phyloP scores from a whole-genome alignment of 768 basidiomycete species.

The Leccinum disarticulatum region DNA sequence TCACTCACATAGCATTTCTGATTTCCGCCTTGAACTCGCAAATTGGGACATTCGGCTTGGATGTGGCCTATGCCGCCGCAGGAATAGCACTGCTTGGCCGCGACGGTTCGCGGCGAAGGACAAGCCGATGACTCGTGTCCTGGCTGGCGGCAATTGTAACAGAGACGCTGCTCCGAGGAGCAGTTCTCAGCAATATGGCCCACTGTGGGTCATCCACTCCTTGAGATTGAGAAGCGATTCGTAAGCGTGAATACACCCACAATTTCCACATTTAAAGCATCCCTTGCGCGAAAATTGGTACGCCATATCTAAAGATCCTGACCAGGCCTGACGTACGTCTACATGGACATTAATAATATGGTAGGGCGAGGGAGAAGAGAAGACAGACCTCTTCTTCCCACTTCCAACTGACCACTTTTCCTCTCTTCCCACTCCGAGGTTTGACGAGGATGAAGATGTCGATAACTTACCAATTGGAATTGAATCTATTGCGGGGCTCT shows the following conservation, averaged over 20 bases:
- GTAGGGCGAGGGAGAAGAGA: slow-evolving; percentile 6
- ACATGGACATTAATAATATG: slow-evolving; percentile 20
- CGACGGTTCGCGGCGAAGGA: slow-evolving; percentile 76
- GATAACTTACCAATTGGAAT: slow-evolving; percentile 29
- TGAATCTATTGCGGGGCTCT: slow-evolving; percentile 6
- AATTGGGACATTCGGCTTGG: slow-evolving; percentile 81
- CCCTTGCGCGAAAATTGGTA: slow-evolving; percentile 84
- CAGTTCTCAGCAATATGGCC: slow-evolving; percentile 94
- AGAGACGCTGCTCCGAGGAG: slow-evolving; percentile 82
- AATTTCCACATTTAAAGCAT: slow-evolving; percentile 92
- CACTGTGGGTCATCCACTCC: slow-evolving; percentile 46
- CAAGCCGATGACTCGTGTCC: slow-evolving; percentile 91
- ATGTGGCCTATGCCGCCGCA: slow-evolving; percentile 93
- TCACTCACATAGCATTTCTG: slow-evolving; percentile 82
- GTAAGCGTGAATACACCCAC: slow-evolving; percentile 46
- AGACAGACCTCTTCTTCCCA: slow-evolving; percentile 66
- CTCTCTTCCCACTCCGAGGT: slow-evolving; percentile 61
- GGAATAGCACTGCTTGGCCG: slow-evolving; percentile 89
- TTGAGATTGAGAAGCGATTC: slow-evolving; percentile 9
- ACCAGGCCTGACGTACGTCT: slow-evolving; percentile 47
- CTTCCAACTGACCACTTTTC: slow-evolving; percentile 67
- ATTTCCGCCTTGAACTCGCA: slow-evolving; percentile 64
- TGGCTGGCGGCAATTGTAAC: slow-evolving; percentile 94
- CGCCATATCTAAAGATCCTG: slow-evolving; percentile 58
- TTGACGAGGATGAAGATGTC: slow-evolving; percentile 53